A percentile compares a stretch with the other conserved stretches of the same genome.
Conservation (phyloP, 192 early-diverging fungal species). For the Rhizoclosmatium globosum region DNA sequence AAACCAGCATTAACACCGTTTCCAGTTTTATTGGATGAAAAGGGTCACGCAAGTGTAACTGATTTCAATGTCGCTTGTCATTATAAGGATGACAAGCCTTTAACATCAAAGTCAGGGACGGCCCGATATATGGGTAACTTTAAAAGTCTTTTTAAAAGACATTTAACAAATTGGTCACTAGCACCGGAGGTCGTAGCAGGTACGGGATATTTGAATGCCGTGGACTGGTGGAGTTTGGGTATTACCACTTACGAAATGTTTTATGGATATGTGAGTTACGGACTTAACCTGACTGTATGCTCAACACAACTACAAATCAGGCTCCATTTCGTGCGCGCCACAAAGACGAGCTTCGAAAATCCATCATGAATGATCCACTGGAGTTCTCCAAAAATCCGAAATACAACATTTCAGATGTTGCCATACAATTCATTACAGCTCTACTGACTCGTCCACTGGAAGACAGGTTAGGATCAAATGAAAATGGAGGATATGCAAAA, state of each 20-base stretch:
- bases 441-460: constrained; percentile 34
- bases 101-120: constrained; percentile 58
- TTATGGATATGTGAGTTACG: constrained; percentile 61
- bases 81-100: constrained; percentile 47
- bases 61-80: constrained; percentile 66
- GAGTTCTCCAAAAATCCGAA: constrained; percentile 67
- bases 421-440: constrained; percentile 18
- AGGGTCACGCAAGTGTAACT: constrained; percentile 59
- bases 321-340: constrained; percentile 81
- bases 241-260: constrained; percentile 90
- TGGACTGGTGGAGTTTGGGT: constrained; percentile 97
- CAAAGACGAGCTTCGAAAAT: constrained; percentile 70
- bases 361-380: constrained; percentile 74
- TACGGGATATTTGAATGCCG: constrained; percentile 78
- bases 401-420: constrained; percentile 10
- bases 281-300: neutral
- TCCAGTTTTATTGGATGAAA: constrained; percentile 53
- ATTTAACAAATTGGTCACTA: no score
- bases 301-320: constrained; percentile 57
- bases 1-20: neutral
- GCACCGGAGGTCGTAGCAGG: constrained; percentile 53
- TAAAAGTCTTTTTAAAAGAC: neutral
- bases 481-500: constrained; percentile 70
- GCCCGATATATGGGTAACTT: constrained; percentile 78
- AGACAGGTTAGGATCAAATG: constrained; percentile 79